phyloP scores from a whole-genome alignment of 2,329 filamentous ascomycete species.

The Calonectria pauciramosa region DNA sequence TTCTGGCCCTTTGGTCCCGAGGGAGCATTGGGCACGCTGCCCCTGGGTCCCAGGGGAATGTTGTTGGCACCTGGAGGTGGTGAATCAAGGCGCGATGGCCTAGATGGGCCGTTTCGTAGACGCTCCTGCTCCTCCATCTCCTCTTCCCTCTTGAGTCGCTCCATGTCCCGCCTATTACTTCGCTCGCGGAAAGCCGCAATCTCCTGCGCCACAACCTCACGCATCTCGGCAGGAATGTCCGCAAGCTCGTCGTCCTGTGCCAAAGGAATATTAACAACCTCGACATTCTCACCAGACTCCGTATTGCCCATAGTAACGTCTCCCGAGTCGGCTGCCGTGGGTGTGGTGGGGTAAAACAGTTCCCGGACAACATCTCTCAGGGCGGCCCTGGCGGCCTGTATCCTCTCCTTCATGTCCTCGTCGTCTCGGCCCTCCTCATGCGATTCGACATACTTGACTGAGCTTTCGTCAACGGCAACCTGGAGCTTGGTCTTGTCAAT shows the following conservation, averaged over 20 bases:
- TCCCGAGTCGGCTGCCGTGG: slow-evolving; percentile 62
- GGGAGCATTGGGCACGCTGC: slow-evolving; percentile 79
- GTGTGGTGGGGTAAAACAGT: slow-evolving; percentile 76
- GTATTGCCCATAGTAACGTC: slow-evolving; percentile 80
- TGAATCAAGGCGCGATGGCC: slow-evolving; percentile 78
- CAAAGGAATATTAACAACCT: slow-evolving; percentile 91
- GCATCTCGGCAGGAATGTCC: slow-evolving; percentile 96
- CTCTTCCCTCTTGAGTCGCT: slow-evolving; percentile 89
- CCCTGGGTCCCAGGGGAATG: slow-evolving; percentile 53
- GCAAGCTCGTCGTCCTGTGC: slow-evolving; percentile 92
- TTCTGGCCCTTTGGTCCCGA: slow-evolving; percentile 76
- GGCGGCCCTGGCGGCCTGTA: slow-evolving; percentile 77
- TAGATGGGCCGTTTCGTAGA: slow-evolving; percentile 73
- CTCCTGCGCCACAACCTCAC: slow-evolving; percentile 92
- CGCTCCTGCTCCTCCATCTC: slow-evolving; percentile 91
- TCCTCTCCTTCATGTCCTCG: slow-evolving; percentile 76
- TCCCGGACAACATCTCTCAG: slow-evolving; percentile 78
- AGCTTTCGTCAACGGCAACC: slow-evolving; percentile 85
- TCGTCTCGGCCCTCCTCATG: slow-evolving; percentile 79
- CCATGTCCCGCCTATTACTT: slow-evolving; percentile 88
- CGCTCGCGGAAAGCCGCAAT: slow-evolving; percentile 95
- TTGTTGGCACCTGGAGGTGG: slow-evolving; percentile 78
- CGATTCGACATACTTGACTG: slow-evolving; percentile 87
- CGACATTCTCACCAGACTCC: slow-evolving; percentile 74
- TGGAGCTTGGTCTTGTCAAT: slow-evolving; percentile 80